Conservation (phyloP, 768 basidiomycete species). For the Podaxis sp. region DNA sequence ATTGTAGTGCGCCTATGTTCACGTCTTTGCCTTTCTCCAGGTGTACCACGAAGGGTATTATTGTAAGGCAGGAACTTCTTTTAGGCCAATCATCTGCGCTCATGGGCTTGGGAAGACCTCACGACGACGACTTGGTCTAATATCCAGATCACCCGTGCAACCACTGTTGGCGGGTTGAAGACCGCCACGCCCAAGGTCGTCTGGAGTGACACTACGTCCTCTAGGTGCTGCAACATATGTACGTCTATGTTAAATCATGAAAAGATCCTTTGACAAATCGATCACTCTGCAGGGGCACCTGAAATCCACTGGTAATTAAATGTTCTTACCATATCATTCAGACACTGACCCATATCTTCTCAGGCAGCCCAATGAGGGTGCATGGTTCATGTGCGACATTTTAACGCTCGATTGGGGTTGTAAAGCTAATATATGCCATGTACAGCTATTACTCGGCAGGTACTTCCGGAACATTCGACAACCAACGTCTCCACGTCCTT, state of each 20-base stretch:
- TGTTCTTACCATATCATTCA: background rate
- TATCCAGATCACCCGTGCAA: conserved; percentile 21
- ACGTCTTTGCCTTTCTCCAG: background rate
- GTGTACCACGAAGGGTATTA: conserved; percentile 22
- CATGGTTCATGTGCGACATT: conserved; percentile 24
- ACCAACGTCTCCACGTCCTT: conserved; percentile 32
- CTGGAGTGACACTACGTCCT: conserved; percentile 18
- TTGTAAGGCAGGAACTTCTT: conserved; percentile 4
- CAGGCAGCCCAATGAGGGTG: conserved; percentile 23
- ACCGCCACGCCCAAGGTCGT: conserved; percentile 14
- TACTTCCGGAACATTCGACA: conserved; percentile 30
- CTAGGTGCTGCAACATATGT: conserved; percentile 18
- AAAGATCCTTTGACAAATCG: background rate
- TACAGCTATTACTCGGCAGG: conserved; percentile 33
- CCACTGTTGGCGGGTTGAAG: conserved; percentile 19
- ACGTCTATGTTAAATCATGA: background rate
- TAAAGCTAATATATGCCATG: background rate
- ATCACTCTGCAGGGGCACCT: conserved; percentile 27
- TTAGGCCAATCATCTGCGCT: background rate
- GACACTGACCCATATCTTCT: background rate
- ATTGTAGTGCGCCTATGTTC: background rate
- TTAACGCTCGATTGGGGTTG: background rate
- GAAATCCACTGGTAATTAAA: conserved; percentile 29
- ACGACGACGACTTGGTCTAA: conserved; percentile 22
- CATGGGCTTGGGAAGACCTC: background rate